Evolutionary conservation across 2,329 filamentous ascomycete genomes (phyloP), one percentile per base, ranked within the genome.

Genomic region (Endothia cerciana): DNA sequence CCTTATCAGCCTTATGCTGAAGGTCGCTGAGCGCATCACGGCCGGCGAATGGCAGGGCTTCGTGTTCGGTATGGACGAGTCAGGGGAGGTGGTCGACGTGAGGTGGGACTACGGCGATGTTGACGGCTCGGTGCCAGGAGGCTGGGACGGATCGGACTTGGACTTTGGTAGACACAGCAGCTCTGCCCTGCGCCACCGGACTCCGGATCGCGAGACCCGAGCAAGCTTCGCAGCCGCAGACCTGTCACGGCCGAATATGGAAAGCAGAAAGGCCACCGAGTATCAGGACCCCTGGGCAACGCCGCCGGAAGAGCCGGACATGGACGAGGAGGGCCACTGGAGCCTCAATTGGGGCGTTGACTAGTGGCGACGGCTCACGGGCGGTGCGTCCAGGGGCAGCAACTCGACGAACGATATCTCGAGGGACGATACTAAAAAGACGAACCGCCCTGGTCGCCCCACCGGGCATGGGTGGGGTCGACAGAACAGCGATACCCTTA

Each of bases 1-100:
- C 71, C 84, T 97, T 1, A 85, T 97, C 43, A 83, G 87, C 33
- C 81, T 97, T 49, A 93, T 97, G 83, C 84, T 97, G 4, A 88
- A 88, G 64, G 92, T 97, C 65, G 92, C 93, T 0, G 89, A 91
- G 0, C 88, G 87, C 68, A 92, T 97, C 68, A 85, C 89, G 1
- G 82, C 82, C 38, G 87, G 85, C 22, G 83, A 86, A 78, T 88
- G 85, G 89, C 80, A 85, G 73, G 90, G 86, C 68, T 77, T 85
- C 70, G 81, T 87, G 62, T 82, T 83, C 60, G 85, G 85, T 13
- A 78, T 82, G 62, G 81, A 81, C 40, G 85, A 87, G 64, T 74
- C 77, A 19, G 85, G 85, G 10, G 83, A 85, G 71, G 74, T 77
- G 65, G 84, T 87, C 33, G 82, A 83, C 1, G 86, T 88, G 3